A percentile compares a stretch with the other conserved stretches of the same genome.
Evolutionary conservation across 75 land plant genomes (phyloP).

Genomic region (Azolla pinnata): DNA sequence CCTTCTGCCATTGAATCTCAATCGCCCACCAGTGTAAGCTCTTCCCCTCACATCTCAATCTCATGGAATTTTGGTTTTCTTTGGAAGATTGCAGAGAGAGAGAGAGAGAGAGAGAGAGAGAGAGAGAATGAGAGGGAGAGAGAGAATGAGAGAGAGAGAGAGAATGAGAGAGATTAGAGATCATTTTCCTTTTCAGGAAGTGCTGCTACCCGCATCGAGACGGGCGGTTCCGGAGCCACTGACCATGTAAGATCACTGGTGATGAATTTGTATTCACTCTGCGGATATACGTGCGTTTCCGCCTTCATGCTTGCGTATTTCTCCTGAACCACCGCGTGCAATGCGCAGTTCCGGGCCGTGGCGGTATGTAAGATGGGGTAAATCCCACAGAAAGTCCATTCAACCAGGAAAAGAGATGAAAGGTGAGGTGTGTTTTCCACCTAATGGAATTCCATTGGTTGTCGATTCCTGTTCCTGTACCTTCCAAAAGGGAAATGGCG

Average conservation of each 20-base stretch:
- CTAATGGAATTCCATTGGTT: neutral
- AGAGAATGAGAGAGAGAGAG: neutral
- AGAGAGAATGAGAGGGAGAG: neutral
- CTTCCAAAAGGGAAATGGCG: neutral
- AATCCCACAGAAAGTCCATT: neutral
- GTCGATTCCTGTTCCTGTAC: neutral
- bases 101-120: slow-evolving; percentile 3
- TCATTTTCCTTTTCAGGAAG: too few species aligned
- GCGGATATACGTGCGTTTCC: neutral
- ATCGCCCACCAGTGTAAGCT: neutral
- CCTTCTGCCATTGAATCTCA: too few species aligned
- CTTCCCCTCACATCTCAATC: neutral
- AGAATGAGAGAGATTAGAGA: neutral
- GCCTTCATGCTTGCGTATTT: neutral
- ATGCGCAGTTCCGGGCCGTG: neutral
- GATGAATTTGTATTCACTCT: neutral
- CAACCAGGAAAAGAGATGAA: neutral
- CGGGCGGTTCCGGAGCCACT: neutral
- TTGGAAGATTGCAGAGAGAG: neutral
- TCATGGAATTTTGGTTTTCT: neutral
- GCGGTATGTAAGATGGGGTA: neutral
- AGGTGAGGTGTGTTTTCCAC: too few species aligned
- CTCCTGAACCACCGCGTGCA: neutral
- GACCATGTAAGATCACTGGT: neutral
- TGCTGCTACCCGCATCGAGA: neutral